phyloP scores from a whole-genome alignment of 208 protist genomes.

The Crithidia acanthocephali region DNA sequence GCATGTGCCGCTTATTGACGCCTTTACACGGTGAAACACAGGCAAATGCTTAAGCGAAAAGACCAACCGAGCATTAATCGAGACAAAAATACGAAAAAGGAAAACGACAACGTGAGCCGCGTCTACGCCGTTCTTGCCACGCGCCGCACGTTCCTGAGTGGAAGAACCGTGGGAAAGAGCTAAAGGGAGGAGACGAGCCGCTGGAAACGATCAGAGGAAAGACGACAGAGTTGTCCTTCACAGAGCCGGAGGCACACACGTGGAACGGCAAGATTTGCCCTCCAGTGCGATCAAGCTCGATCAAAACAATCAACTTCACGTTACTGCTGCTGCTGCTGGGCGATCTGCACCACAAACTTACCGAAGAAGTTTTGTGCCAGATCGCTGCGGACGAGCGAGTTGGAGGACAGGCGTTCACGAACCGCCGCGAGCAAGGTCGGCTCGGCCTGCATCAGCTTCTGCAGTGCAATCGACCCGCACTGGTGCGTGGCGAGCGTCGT shows the following conservation, averaged over 20 bases:
- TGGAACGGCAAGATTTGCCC: too few relatives aligned
- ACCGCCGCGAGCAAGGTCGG: slow-evolving; percentile 51
- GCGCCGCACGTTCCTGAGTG: neutral
- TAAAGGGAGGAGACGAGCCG: too few relatives aligned
- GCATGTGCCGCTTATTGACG: neutral
- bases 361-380: slow-evolving; percentile 85
- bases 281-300: too few relatives aligned
- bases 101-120: neutral
- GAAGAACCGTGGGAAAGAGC: too few relatives aligned
- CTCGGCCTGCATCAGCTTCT: slow-evolving; percentile 84
- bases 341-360: slow-evolving; percentile 89
- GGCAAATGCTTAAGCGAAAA: neutral
- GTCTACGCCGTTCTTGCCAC: neutral
- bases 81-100: neutral
- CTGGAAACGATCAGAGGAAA: too few relatives aligned
- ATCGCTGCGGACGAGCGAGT: slow-evolving; percentile 57
- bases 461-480: slow-evolving; percentile 75
- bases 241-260: too few relatives aligned
- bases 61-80: neutral
- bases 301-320: too few relatives aligned
- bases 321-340: slow-evolving; percentile 25
- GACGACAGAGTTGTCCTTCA: too few relatives aligned
- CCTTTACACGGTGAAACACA: neutral
- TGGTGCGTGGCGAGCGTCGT: slow-evolving; percentile 58
- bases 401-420: slow-evolving; percentile 40